phyloP scores from a whole-genome alignment of 805 yeast species.

The Cyberlindnera americana region DNA sequence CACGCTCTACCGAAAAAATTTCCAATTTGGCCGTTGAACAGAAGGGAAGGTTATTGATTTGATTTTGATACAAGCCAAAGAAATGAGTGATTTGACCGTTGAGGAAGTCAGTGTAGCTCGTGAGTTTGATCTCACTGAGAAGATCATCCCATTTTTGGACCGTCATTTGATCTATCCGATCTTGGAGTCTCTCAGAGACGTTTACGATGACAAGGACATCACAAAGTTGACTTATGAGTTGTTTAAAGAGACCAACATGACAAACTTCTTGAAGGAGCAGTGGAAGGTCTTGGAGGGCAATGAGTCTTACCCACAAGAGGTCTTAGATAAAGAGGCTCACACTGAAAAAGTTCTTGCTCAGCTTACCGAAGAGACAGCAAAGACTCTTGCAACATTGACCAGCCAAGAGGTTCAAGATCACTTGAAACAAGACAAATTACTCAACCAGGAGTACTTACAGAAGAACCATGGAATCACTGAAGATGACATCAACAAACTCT shows the following conservation, averaged over 20 bases:
- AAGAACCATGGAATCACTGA: slow-evolving; percentile 44
- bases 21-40: slow-evolving; percentile 1
- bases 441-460: slow-evolving; percentile 45
- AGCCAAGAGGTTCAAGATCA: slow-evolving; percentile 49
- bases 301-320: slow-evolving; percentile 39
- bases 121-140: slow-evolving; percentile 50
- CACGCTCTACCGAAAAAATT: slow-evolving; percentile 1
- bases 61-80: background rate
- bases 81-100: slow-evolving; percentile 26
- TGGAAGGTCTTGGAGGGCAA: slow-evolving; percentile 40
- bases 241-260: slow-evolving; percentile 56
- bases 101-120: slow-evolving; percentile 41
- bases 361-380: slow-evolving; percentile 40
- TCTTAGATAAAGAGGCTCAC: slow-evolving; percentile 37
- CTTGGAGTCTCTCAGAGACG: slow-evolving; percentile 42
- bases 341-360: slow-evolving; percentile 36
- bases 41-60: too few relatives aligned
- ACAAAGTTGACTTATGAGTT: slow-evolving; percentile 47
- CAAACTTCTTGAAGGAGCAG: slow-evolving; percentile 44
- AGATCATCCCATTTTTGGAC: slow-evolving; percentile 56
- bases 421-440: slow-evolving; percentile 52
- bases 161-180: slow-evolving; percentile 56
- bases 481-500: slow-evolving; percentile 46
- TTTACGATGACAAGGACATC: slow-evolving; percentile 44
- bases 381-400: slow-evolving; percentile 43